phyloP scores from a whole-genome alignment of 306 rosid species.

The Quillaja saponaria region DNA sequence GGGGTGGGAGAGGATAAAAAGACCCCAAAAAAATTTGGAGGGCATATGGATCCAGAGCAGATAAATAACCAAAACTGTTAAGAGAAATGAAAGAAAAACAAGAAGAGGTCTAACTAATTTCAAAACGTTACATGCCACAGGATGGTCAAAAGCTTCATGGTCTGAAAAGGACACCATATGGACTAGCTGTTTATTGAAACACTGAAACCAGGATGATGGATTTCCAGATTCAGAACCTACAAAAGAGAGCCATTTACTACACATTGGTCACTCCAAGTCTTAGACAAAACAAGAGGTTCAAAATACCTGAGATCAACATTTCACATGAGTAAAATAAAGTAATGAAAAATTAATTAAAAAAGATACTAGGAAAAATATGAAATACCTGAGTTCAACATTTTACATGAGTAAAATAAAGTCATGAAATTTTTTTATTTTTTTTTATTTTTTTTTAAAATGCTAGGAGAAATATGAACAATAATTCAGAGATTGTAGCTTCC shows the following conservation, averaged over 20 bases:
- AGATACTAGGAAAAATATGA: neutral
- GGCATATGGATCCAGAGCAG: constrained; percentile 10
- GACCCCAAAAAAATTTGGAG: neutral
- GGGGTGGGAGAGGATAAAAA: constrained; percentile 14
- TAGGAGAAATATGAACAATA: too few species aligned
- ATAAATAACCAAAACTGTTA: constrained; percentile 7
- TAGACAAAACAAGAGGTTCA: constrained; percentile 24
- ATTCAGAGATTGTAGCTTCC: neutral
- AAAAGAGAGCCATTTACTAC: constrained; percentile 23
- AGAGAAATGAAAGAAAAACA: constrained; percentile 20
- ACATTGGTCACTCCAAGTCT: constrained; percentile 24
- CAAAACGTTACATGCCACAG: constrained; percentile 84
- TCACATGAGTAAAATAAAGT: neutral
- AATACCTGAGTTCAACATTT: too few species aligned
- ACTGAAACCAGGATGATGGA: constrained; percentile 82
- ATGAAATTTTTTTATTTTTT: too few species aligned
- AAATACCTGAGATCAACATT: constrained; percentile 4
- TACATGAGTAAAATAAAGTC: too few species aligned
- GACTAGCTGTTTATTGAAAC: constrained; percentile 82
- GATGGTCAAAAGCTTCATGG: constrained; percentile 99
- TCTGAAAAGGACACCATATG: constrained; percentile 82
- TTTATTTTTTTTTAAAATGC: too few species aligned
- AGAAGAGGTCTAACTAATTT: constrained; percentile 25
- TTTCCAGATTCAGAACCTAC: constrained; percentile 67
- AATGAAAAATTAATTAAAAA: constrained; percentile 1